These are phyloP conservation scores for Aphanomyces invadans DNA, from an alignment of 352 stramenopile genomes.

Conservation along the genomic window DNA sequence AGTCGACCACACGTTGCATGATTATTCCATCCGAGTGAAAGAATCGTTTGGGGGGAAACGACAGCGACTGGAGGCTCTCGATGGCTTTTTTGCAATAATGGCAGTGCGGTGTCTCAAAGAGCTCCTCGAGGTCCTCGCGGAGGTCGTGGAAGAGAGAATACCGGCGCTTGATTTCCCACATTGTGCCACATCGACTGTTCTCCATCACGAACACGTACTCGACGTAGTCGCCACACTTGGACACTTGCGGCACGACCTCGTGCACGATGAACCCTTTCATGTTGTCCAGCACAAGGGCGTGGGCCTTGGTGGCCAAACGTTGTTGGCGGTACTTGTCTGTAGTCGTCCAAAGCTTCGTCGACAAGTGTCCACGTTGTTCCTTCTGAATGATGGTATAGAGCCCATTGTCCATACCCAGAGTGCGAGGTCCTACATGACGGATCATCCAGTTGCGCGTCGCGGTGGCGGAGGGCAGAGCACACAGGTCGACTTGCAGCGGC, in stretches of 20 bases:
- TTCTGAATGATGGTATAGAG: constrained; percentile 1
- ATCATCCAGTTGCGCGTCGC: constrained; percentile 14
- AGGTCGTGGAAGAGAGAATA: constrained; percentile 62
- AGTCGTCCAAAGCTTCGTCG: background rate
- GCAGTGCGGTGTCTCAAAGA: constrained; percentile 53
- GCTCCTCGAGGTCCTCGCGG: constrained; percentile 41
- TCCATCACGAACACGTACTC: constrained; percentile 62
- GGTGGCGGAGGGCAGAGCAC: background rate
- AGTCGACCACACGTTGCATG: constrained; percentile 36
- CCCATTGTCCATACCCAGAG: constrained; percentile 7
- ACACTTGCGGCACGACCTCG: background rate
- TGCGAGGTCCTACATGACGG: constrained; percentile 10
- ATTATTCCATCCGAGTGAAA: constrained; percentile 37
- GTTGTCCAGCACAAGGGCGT: background rate
- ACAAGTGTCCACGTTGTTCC: constrained; percentile 9
- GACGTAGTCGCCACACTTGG: constrained; percentile 36
- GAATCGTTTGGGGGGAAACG: constrained; percentile 51
- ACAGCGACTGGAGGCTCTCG: constrained; percentile 37
- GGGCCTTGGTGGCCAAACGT: background rate
- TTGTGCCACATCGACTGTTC: constrained; percentile 40
- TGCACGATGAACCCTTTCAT: constrained; percentile 18
- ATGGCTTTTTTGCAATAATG: constrained; percentile 49
- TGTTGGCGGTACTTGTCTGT: background rate
- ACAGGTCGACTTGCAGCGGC: no score
- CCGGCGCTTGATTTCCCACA: constrained; percentile 56